Conservation (phyloP, 345 rosid genomes). For the Syzygium jambos region DNA sequence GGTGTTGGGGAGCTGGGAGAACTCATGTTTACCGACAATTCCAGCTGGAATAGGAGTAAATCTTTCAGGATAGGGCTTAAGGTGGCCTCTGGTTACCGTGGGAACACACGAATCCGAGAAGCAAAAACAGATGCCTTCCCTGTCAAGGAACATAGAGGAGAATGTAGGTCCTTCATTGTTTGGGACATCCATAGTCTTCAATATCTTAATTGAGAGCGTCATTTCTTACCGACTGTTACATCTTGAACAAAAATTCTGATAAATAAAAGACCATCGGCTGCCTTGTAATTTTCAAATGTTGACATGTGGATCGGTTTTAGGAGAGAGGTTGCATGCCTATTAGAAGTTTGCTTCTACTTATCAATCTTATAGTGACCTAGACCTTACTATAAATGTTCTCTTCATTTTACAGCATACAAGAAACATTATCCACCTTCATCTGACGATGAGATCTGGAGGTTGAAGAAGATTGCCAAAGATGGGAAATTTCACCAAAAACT, state of each 20-base stretch:
- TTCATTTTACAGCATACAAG: conserved; percentile 40
- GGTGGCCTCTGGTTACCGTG: neutral
- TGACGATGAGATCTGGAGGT: conserved; percentile 82
- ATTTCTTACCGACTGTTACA: no score
- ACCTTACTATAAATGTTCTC: conserved; percentile 15
- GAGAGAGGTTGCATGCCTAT: neutral
- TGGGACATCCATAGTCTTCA: neutral
- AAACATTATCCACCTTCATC: conserved; percentile 80
- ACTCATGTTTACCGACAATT: neutral
- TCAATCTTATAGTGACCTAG: neutral
- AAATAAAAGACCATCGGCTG: neutral
- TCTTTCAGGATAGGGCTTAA: neutral
- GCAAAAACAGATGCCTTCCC: neutral
- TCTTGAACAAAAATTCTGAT: no score
- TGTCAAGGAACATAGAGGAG: neutral
- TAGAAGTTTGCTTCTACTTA: neutral
- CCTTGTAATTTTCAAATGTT: neutral
- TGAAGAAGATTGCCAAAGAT: conserved; percentile 79
- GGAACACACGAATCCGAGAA: neutral
- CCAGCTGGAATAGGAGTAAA: neutral
- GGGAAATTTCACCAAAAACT: conserved; percentile 71
- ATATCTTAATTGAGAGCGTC: no score
- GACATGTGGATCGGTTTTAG: neutral
- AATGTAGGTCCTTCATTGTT: neutral
- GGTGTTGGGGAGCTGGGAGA: neutral